phyloP scores from a whole-genome alignment of 2,329 filamentous ascomycete species.

The Penicillium polonicum region DNA sequence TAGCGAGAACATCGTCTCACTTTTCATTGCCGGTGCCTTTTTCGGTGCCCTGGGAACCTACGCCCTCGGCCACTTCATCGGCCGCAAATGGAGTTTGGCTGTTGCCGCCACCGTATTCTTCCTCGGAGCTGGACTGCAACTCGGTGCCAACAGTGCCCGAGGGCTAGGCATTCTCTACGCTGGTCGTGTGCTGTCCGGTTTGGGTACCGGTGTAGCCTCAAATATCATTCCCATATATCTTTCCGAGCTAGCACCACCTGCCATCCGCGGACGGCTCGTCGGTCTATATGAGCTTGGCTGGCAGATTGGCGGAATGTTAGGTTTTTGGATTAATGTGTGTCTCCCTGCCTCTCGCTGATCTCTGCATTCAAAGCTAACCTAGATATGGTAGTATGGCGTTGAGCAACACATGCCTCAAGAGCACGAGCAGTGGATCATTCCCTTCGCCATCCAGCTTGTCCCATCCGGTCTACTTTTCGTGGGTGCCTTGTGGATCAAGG shows the following conservation, averaged over 20 bases:
- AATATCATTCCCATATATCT: conserved; percentile 60
- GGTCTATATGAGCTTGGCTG: conserved; percentile 55
- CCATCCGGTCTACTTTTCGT: conserved; percentile 43
- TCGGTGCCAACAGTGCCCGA: conserved; percentile 58
- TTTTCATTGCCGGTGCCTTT: conserved; percentile 79
- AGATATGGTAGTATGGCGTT: conserved; percentile 51
- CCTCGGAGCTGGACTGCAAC: conserved; percentile 66
- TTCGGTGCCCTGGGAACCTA: conserved; percentile 70
- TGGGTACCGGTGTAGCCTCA: conserved; percentile 54
- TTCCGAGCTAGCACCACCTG: conserved; percentile 55
- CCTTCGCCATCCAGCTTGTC: conserved; percentile 35
- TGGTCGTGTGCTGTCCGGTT: conserved; percentile 53
- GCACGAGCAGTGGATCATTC: conserved; percentile 36
- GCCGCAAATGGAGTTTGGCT: conserved; percentile 62
- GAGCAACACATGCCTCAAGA: conserved; percentile 26
- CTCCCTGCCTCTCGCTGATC: background rate
- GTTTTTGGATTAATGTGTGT: conserved; percentile 47
- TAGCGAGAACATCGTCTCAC: conserved; percentile 71
- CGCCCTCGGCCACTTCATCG: conserved; percentile 61
- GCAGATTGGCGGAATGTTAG: conserved; percentile 48
- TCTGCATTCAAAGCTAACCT: conserved; percentile 12
- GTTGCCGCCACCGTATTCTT: conserved; percentile 64
- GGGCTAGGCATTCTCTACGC: conserved; percentile 60
- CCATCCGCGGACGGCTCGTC: conserved; percentile 55
- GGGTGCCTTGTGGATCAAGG: conserved; percentile 60